Evolutionary conservation across 2,329 filamentous ascomycete genomes (phyloP), one percentile per base, ranked within the genome.

Genomic region (Diaporthe batatas): DNA sequence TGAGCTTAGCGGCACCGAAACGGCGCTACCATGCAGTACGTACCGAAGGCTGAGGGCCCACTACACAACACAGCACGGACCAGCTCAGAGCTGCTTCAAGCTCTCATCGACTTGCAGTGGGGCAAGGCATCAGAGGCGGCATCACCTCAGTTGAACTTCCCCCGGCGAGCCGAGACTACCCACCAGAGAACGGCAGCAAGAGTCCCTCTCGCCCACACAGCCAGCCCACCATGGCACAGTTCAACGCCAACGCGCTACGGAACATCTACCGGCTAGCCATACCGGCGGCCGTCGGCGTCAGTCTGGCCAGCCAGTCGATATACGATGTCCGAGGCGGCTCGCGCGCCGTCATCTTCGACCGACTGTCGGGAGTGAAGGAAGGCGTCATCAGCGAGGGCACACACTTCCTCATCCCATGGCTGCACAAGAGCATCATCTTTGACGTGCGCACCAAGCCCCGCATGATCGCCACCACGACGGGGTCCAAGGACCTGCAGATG

Each of bases 401-500:
- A 71, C 96, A 99, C 84, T 98, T 99, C 84, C 87, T 99, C 71
- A 84, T 99, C 49, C 96, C 96, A 10, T 99, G 96, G 96, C 86
- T 99, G 82, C 96, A 99, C 85, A 93, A 91, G 84, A 94, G 93
- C 79, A 95, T 99, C 85, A 88, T 97, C 82, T 99, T 97, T 83
- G 96, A 99, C 86, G 96, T 99, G 77, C 92, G 96, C 76, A 99
- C 97, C 72, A 97, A 97, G 89, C 96, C 96, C 75, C 91, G 96
- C 81, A 98, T 98, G 83, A 98, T 99, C 82, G 94, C 93, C 77
- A 99, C 96, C 36, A 99, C 96, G 32, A 99, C 96, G 16, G 96
- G 96, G 73, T 96, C 93, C 89, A 99, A 99, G 91, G 96, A 99
- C 86, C 85, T 99, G 88, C 96, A 99, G 88, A 99, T 99, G 96